phyloP scores from a whole-genome alignment of 805 yeast species.

The Kodamaea fukazawae region DNA sequence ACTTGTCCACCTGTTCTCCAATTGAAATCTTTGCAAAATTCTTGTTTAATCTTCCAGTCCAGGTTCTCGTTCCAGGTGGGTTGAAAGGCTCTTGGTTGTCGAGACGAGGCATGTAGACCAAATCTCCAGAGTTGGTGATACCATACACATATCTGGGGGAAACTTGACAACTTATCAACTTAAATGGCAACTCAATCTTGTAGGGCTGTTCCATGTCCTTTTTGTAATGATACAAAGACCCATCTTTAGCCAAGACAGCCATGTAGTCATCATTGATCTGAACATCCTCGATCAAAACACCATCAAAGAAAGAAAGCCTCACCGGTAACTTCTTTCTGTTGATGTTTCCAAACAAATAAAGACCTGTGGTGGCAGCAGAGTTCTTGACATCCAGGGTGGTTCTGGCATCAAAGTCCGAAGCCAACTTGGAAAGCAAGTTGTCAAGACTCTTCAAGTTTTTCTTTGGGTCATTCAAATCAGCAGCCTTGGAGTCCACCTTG shows the following conservation, averaged over 20 bases:
- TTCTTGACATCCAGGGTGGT: constrained; percentile 19
- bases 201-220: constrained; percentile 40
- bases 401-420: constrained; percentile 19
- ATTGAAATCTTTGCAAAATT: constrained; percentile 7
- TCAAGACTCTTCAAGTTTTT: constrained; percentile 26
- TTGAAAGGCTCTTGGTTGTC: constrained; percentile 16
- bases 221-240: constrained; percentile 70
- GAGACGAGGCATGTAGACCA: constrained; percentile 29
- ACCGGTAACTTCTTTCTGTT: constrained; percentile 49
- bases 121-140: constrained; percentile 45
- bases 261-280: constrained; percentile 44
- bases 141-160: constrained; percentile 53
- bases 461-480: constrained; percentile 29
- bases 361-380: constrained; percentile 29
- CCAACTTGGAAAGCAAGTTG: constrained; percentile 26
- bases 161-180: constrained; percentile 30
- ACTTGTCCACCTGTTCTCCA: constrained; percentile 39
- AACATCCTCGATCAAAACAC: constrained; percentile 55
- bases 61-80: constrained; percentile 12
- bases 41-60: constrained; percentile 19
- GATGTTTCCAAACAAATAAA: constrained; percentile 35
- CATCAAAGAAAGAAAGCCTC: constrained; percentile 64
- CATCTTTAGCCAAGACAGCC: constrained; percentile 64
- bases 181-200: constrained; percentile 26
- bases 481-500: constrained; percentile 38